Evolutionary conservation across 2,329 filamentous ascomycete genomes (phyloP), one percentile per base, ranked within the genome.

Genomic region (Trichothecium sympodiale): DNA sequence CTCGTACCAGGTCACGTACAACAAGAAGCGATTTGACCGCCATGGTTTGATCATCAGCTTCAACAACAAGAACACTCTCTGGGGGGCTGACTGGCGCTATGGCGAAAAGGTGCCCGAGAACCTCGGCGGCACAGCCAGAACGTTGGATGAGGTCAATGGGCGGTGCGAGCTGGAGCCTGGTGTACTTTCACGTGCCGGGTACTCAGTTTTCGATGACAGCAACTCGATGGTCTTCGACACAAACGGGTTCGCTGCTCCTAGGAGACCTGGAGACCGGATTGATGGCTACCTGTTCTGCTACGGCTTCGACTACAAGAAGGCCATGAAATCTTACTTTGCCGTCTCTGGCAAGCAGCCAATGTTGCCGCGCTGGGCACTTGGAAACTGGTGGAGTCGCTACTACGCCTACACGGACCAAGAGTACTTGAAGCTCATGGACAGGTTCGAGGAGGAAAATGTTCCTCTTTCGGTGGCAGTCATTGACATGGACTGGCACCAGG

Each of bases 401-500:
- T 67, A 79, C 45, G 63, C 62, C 3, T 80, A 79, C 46, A 59
- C 56, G 1, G 61, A 64, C 18, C 56, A 67, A 2, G 69, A 74
- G 43, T 80, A 79, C 45, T 41, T 77, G 3, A 52, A 55, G 12
- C 57, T 80, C 13, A 70, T 80, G 60, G 69, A 75, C 37, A 59
- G 61, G 34, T 79, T 80, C 42, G 48, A 56, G 4, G 51, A 54
- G 8, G 53, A 69, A 17, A 51, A 60, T 0, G 64, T 80, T 6
- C 76, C 76, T 0, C 54, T 80, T 27, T 70, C 64, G 5, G 71
- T 77, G 5, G 73, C 66, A 2, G 72, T 79, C 1, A 52, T 80
- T 4, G 76, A 80, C 46, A 80, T 80, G 74, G 76, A 79, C 48
- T 80, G 75, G 76, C 76, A 80, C 52, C 50, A 67, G 30, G 71